Evolutionary conservation across 352 stramenopile species (phyloP).

Genomic region (Pythium rishiriense): DNA sequence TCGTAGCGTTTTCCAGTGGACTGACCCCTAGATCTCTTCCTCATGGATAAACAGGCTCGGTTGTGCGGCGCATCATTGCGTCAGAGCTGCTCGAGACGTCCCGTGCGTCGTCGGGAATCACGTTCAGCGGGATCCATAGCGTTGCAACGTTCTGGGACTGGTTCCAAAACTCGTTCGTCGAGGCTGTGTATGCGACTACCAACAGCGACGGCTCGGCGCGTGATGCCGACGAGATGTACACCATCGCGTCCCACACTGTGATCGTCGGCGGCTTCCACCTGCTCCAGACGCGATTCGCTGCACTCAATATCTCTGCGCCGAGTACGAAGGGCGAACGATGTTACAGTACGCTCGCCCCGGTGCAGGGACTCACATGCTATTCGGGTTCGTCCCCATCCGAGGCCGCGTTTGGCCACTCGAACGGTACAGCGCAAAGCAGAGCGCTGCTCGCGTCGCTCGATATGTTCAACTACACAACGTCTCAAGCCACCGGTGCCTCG

Average conservation of each 20-base stretch:
- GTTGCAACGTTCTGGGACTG: conserved; percentile 53
- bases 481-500: conserved; percentile 34
- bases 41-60: conserved; percentile 34
- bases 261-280: conserved; percentile 74
- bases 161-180: conserved; percentile 62
- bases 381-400: conserved; percentile 35
- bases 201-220: conserved; percentile 29
- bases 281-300: conserved; percentile 46
- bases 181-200: conserved; percentile 40
- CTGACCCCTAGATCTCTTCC: not conserved
- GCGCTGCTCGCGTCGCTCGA: conserved; percentile 38
- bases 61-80: conserved; percentile 56
- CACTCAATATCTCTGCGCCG: conserved; percentile 45
- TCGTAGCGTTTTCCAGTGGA: no score
- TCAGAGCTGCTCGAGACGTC: conserved; percentile 50
- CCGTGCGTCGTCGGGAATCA: conserved; percentile 33
- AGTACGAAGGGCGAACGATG: conserved; percentile 42
- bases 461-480: conserved; percentile 57
- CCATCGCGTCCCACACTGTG: conserved; percentile 56
- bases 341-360: conserved; percentile 44
- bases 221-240: conserved; percentile 42
- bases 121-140: conserved; percentile 47
- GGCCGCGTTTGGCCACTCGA: conserved; percentile 36
- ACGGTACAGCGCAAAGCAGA: conserved; percentile 35
- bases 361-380: conserved; percentile 43